Conservation (phyloP, 176 grass and related monocot species). For the Hyparrhenia diplandra region DNA sequence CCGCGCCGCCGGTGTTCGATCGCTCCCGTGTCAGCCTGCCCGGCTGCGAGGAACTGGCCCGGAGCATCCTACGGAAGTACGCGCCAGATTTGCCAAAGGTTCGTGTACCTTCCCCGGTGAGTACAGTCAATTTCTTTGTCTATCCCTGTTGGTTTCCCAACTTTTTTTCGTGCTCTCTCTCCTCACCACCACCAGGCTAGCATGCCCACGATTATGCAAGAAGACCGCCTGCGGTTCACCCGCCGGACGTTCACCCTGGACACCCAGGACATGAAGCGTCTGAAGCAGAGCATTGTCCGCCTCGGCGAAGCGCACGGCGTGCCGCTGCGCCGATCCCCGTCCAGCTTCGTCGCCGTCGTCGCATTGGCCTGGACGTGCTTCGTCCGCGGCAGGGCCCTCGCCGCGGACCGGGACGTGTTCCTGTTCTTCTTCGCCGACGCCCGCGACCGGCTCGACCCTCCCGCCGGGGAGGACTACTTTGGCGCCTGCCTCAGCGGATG, state of each 20-base stretch:
- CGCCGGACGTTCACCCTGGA: slow-evolving; percentile 31
- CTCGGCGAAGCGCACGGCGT: not conserved
- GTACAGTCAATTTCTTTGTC: not conserved
- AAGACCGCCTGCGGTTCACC: not conserved
- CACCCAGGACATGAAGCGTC: not conserved
- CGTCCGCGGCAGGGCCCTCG: not conserved
- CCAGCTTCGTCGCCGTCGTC: slow-evolving; percentile 32
- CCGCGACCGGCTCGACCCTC: slow-evolving; percentile 33
- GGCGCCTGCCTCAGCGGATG: slow-evolving; percentile 24
- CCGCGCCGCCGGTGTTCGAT: not conserved
- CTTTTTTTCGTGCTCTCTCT: not conserved
- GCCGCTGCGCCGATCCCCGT: not conserved
- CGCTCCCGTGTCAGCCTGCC: not conserved
- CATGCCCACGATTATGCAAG: fast-evolving
- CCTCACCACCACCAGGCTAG: not conserved
- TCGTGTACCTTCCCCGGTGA: not conserved
- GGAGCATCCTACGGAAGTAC: not conserved
- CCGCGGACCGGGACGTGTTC: not conserved
- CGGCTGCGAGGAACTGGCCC: not conserved
- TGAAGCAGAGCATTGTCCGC: not conserved
- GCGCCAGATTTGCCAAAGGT: slow-evolving; percentile 7
- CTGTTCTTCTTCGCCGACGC: slow-evolving; percentile 32
- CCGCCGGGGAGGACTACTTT: slow-evolving; percentile 18
- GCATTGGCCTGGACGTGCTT: slow-evolving; percentile 36
- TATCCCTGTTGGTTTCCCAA: not conserved